Base-by-base conservation (phyloP, 2,329 filamentous ascomycete species). In the Hypoxylon sp. region DNA sequence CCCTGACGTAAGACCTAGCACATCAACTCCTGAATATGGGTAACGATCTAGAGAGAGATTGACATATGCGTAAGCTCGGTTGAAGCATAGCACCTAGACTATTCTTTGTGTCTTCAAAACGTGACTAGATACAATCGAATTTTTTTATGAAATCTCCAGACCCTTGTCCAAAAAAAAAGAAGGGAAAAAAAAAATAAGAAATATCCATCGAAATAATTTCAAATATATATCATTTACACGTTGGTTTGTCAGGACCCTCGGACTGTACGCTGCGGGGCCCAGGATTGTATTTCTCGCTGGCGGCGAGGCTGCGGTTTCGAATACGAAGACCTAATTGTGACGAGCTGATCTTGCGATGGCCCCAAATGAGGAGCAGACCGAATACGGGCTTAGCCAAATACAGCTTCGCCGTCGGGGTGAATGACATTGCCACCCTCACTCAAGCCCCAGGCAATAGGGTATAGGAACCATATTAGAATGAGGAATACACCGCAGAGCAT, bases 341-440 rank as follows among this genome's bases (percentile, higher is more conserved):
- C 9, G 88, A 86, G 50, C 88, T 85, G 55, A 91, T 91, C 71
- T 86, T 87, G 51, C 87, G 83, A 77, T 91, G 90, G 0, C 88
- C 88, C 80, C 82, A 88, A 54, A 92, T 80, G 0, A 92, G 82
- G 0, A 91, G 75, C 11, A 83, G 81, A 14, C 88, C 87, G 70
- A 92, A 92, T 8, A 86, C 81, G 0, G 88, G 88, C 80, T 92
- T 92, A 5, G 90, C 85, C 2, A 76, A 92, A 91, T 65, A 91
- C 80, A 10, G 88, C 88, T 75, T 92, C 90, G 0, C 86, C 87
- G 74, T 92, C 90, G 0, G 88, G 86, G 1, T 89, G 79, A 55
- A 92, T 90, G 69, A 90, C 79, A 72, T 91, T 91, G 10, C 88
- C 89, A 33, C 88, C 89, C 78, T 91, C 89, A 47, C 80, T 83